Conservation (phyloP, 148 eudicot genomes). For the Rhododendron molle region DNA sequence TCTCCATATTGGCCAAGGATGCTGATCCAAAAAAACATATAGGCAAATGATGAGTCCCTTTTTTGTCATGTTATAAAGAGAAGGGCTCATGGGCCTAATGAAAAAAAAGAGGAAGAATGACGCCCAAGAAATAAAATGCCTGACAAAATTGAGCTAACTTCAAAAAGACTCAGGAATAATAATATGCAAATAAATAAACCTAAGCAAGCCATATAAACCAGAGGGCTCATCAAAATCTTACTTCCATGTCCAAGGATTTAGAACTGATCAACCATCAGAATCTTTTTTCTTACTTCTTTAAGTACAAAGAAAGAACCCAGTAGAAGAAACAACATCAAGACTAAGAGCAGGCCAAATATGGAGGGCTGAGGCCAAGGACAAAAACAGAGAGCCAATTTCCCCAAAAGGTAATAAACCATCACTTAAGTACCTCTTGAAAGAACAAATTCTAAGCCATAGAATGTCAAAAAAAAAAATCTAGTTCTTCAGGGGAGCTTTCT, state of each 20-base stretch:
- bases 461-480: background rate
- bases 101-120: background rate
- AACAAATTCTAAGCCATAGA: background rate
- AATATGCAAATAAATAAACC: background rate
- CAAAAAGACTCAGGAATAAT: background rate
- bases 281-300: background rate
- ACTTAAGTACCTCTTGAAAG: background rate
- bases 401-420: too few species aligned
- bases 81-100: background rate
- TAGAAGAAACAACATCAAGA: background rate
- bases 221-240: background rate
- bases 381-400: too few species aligned
- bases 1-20: background rate
- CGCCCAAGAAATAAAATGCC: background rate
- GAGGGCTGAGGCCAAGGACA: too few species aligned
- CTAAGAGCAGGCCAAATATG: background rate
- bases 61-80: background rate
- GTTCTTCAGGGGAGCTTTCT: slow-evolving; percentile 93
- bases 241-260: background rate
- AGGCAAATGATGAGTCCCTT: background rate
- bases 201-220: background rate
- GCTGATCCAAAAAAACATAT: background rate
- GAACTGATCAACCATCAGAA: background rate
- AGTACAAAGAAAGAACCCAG: background rate
- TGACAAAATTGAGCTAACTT: background rate